Evolutionary conservation across 2,329 filamentous ascomycete genomes (phyloP), one percentile per base, ranked within the genome.

Genomic region (Lachnellula hyalina): DNA sequence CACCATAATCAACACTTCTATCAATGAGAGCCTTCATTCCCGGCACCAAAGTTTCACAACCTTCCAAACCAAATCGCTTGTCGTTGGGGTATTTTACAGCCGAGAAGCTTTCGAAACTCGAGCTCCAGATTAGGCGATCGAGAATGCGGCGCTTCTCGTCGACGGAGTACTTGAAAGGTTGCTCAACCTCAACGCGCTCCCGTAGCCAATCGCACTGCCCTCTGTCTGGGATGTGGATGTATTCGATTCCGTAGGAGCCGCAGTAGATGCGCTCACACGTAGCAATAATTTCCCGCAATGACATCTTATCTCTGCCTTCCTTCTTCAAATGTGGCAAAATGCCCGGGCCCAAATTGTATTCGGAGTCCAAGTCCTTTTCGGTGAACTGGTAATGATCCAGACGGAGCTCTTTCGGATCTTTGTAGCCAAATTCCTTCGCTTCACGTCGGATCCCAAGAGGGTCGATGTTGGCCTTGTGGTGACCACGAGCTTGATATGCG

Each of bases 21-120:
- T 99, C 94, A 63, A 99, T 99, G 61, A 99, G 78, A 52, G 94
- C 94, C 81, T 99, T 99, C 94, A 99, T 99, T 73, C 94, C 94
- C 28, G 94, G 94, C 56, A 99, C 95, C 63, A 99, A 82, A 54
- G 90, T 93, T 75, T 99, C 94, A 70, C 92, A 96, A 71, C 94
- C 94, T 77, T 99, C 94, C 28, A 99, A 84, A 76, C 94, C 94
- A 74, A 99, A 99, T 70, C 94, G 90, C 83, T 99, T 99, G 77
- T 99, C 94, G 75, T 99, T 99, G 73, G 94, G 94, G 75, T 96
- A 97, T 75, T 99, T 99, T 56, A 91, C 96, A 54, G 94, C 86
- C 64, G 96, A 78, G 82, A 99, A 99, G 57, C 85, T 77, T 77
- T 99, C 94, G 73, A 99, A 99, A 75, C 90, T 96, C 61, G 92